phyloP scores from a whole-genome alignment of 1,139 yeast genomes.

The Blastobotrys arbuscula region DNA sequence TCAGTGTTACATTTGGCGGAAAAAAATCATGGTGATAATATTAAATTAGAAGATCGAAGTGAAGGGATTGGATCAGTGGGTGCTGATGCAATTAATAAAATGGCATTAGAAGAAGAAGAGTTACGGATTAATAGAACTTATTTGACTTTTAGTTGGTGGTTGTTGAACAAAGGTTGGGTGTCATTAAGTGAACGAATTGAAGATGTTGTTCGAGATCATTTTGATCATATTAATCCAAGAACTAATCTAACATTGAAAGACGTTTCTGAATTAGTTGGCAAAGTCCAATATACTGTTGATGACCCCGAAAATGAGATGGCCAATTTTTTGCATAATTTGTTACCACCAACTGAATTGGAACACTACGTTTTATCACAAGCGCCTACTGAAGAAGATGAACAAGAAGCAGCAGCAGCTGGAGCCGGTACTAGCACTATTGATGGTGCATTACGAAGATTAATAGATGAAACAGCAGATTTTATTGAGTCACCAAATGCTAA shows the following conservation, averaged over 20 bases:
- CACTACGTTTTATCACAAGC: conserved; percentile 37
- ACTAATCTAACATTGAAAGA: conserved; percentile 60
- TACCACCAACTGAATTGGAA: conserved; percentile 42
- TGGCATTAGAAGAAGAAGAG: conserved; percentile 27
- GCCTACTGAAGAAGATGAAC: conserved; percentile 18
- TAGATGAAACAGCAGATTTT: conserved; percentile 50
- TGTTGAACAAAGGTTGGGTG: conserved; percentile 80
- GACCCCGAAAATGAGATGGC: conserved; percentile 20
- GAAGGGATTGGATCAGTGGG: conserved; percentile 28
- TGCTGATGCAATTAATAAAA: conserved; percentile 26
- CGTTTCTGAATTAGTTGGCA: conserved; percentile 46
- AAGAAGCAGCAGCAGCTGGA: conserved; percentile 7
- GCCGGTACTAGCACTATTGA: not conserved
- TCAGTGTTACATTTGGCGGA: conserved; percentile 68
- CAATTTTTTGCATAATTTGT: conserved; percentile 30
- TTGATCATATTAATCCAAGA: conserved; percentile 63
- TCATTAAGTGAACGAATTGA: conserved; percentile 51
- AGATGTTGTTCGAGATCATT: conserved; percentile 53
- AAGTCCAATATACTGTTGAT: conserved; percentile 41
- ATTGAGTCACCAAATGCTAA: conserved; percentile 41
- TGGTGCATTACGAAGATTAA: conserved; percentile 31
- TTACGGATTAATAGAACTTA: conserved; percentile 67
- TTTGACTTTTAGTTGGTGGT: conserved; percentile 90
- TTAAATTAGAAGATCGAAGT: conserved; percentile 20
- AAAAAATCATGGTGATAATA: conserved; percentile 24